Evolutionary conservation across 2,329 filamentous ascomycete species (phyloP), one percentile per base, ranked within the genome.

Genomic region (Elsinoe perseae): DNA sequence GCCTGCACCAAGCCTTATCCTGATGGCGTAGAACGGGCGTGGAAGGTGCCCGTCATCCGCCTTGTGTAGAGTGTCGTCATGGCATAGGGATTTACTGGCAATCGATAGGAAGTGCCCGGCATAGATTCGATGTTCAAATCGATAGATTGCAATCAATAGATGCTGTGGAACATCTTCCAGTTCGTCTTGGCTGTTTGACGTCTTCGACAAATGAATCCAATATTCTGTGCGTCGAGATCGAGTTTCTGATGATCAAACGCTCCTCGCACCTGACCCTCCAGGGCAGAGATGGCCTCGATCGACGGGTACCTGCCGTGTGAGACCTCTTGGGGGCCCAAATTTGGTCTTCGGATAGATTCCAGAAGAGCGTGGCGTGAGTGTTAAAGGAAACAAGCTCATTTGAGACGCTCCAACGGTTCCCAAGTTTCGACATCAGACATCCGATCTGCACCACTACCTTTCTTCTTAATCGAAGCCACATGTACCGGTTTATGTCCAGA

Each of bases 371-470:
- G 46, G 46, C 28, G 28, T 36, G n/a, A 38, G 20, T 34, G 27
- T 21, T 28, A 36, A 34, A 21, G 16, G 18, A 36, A 32, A 36
- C 38, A 52, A 52, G 48, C 48, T 52, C 48, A 21, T 52, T 12
- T 52, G 48, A 34, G 48, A 36, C 48, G 48, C 48, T 52, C 14
- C n/a, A 52, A 52, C 48, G 48, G 28, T 38, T 52, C 27, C 28
- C 48, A 52, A 36, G 48, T 52, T 52, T 52, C 48, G 48, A 52
- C 48, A 52, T 52, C 28, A 52, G 48, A 52, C 48, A 52, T 30
- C 48, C 48, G 48, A 52, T 36, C 48, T 52, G 23, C 43, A 48
- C 43, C 48, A 21, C 48, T 52, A 52, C 38, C 18, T 38, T 20
- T n/a, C 28, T 36, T 7, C 48, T 52, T 52, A 38, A 52, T 52